Conservation (phyloP, 2,329 filamentous ascomycete genomes). For the Paraphaeosphaeria sporulosa region DNA sequence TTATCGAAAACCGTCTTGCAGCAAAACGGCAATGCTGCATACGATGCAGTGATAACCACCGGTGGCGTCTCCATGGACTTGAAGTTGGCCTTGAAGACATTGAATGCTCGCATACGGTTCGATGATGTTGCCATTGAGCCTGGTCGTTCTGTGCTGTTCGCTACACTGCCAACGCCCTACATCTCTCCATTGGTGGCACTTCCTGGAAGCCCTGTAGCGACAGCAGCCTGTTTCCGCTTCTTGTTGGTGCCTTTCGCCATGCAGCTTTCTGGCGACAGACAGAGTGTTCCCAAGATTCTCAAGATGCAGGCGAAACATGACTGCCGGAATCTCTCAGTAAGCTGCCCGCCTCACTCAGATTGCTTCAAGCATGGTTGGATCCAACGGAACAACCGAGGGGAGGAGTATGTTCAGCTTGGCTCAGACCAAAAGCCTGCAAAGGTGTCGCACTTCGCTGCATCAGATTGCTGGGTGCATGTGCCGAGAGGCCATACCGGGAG, state of each 20-base stretch:
- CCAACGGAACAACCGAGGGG: neutral
- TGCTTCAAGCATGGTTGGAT: conserved; percentile 17
- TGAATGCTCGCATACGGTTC: conserved; percentile 12
- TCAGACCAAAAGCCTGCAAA: conserved; percentile 17
- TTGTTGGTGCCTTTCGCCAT: conserved; percentile 16
- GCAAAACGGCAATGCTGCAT: neutral
- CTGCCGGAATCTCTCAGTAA: conserved; percentile 8
- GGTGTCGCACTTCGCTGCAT: conserved; percentile 20
- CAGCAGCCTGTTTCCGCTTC: conserved; percentile 20
- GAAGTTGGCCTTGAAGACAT: neutral
- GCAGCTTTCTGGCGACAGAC: conserved; percentile 3
- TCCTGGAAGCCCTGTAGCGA: conserved; percentile 19
- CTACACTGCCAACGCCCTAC: conserved; percentile 5
- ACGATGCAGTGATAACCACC: conserved; percentile 14
- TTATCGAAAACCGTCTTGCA: conserved; percentile 2
- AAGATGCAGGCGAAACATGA: conserved; percentile 5
- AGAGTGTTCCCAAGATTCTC: conserved; percentile 1
- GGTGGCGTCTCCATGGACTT: conserved; percentile 17
- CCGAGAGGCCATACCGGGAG: conserved; percentile 7
- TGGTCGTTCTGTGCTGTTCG: conserved; percentile 17
- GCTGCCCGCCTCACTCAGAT: conserved; percentile 12
- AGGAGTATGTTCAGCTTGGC: conserved; percentile 12
- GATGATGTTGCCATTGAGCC: conserved; percentile 18
- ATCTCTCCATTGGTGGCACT: conserved; percentile 13
- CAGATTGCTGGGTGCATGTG: conserved; percentile 21